Base-by-base conservation (phyloP, 805 yeast species). In the Zygosaccharomyces pseudorouxii region DNA sequence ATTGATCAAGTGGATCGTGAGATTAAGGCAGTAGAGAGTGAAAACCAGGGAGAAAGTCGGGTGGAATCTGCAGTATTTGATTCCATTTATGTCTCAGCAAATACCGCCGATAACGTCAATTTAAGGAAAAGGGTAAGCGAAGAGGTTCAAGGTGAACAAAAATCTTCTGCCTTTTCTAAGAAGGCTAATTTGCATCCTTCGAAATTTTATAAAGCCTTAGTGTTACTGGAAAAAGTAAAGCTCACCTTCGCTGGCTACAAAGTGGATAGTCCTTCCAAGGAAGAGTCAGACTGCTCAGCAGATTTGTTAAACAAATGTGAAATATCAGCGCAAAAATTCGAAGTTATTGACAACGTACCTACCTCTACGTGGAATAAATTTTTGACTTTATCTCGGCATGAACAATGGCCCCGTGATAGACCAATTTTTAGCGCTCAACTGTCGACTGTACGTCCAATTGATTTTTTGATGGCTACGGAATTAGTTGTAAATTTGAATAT, bases 291-390 rank as follows among this genome's bases (percentile, higher is more conserved):
- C 27, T 54, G 60, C 48, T 67, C 66, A 22, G 71, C 74, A 16
- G 82, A 78, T 44, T 40, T 75, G 3, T 63, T 84, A 10, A 82
- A 74, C 58, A 67, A 72, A 5, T 63, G 83, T 10, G 75, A 70
- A 11, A 38, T 88, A 1, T 64, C 69, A 11, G 68, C 85, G 3
- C 74, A 74, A 7, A 78, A 80, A 35, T 68, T 87, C 39, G 81
- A 78, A 44, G 71, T 89, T 2, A 69, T 78, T 46, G 97, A 90
- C 63, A 85, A 87, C 59, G 81, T 90, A 1, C 84, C 89, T 0
- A 79, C 89, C 0, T 92, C 97, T 0, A 84, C 95, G 0, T 92
- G 97, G 97, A 86, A 89, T 57, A 86, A 85, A 68, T 82, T 89
- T 63, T 72, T 82, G 27, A 81, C 90, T 1, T 78, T 82, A 55